Evolutionary conservation across 1,284 basidiomycete genomes (phyloP), one percentile per base, ranked within the genome.

Genomic region (Austroboletus niveus): DNA sequence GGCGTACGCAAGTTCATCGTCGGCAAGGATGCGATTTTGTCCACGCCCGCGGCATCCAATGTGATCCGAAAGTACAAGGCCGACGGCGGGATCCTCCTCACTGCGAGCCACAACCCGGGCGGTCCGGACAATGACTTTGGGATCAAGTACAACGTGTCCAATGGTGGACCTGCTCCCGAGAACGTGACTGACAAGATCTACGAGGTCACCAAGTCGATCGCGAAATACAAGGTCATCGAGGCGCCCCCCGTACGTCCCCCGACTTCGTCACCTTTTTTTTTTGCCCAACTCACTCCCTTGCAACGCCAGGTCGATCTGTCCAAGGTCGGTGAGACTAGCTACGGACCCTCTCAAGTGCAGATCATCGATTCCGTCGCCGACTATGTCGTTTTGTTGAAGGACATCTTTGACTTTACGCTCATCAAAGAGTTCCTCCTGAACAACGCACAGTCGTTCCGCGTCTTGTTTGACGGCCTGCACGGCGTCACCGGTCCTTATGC

Each of bases 401-500:
- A 78, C 48, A 98, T 99, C 76, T 99, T 99, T 74, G 94, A 98
- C 77, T 98, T 99, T 73, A 74, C 81, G 45, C 79, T 94, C 58
- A 98, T 98, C 83, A 91, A 93, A 72, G 74, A 79, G 45, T 99
- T 97, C 87, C 82, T 99, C 27, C 78, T 84, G 58, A 75, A 81
- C 42, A 82, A 83, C 65, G 72, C 75, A 36, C 69, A 76, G 41
- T 82, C 86, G 57, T 95, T 94, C 75, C 84, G 81, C 41, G 91
- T 98, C 48, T 85, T 98, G 61, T 99, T 99, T 69, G 97, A 99
- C 68, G 96, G 94, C 47, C 77, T 99, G 53, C 86, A 96, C 70
- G 96, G 96, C 62, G 96, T 99, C 57, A 99, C 97, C 1, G 97
- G 96, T 34, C 96, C 97, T 1, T 99, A 99, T 67, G 97, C 94